Conservation (phyloP, 306 rosid genomes). For the Fragaria iinumae region DNA sequence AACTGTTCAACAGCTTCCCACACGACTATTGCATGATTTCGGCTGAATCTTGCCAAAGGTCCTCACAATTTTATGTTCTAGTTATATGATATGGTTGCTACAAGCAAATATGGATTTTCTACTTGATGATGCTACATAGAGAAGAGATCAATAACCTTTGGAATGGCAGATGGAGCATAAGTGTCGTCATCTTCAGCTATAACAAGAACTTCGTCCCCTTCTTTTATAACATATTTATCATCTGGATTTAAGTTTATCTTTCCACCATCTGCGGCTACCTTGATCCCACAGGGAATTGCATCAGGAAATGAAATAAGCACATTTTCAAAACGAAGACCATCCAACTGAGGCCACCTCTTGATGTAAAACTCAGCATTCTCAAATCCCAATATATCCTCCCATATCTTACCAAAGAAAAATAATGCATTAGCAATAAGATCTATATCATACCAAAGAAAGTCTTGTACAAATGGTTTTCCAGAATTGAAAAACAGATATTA, state of each 20-base stretch:
- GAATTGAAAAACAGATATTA: not conserved
- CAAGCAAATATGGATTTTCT: not conserved
- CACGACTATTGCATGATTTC: not conserved
- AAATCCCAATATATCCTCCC: conserved; percentile 98
- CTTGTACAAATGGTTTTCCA: too few species aligned
- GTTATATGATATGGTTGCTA: not conserved
- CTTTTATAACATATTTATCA: conserved; percentile 67
- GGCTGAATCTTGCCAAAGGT: not conserved
- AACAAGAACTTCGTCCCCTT: conserved; percentile 92
- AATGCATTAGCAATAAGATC: not conserved
- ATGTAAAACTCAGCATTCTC: conserved; percentile 99
- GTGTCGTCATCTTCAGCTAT: conserved; percentile 99
- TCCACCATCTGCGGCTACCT: conserved; percentile 84
- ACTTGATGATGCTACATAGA: not conserved
- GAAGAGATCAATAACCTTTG: conserved; percentile 63
- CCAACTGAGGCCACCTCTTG: conserved; percentile 86
- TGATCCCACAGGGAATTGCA: conserved; percentile 94
- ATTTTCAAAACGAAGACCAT: conserved; percentile 63
- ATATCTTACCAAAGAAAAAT: conserved; percentile 64
- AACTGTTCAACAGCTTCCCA: not conserved
- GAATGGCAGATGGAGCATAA: conserved; percentile 74
- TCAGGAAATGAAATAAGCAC: conserved; percentile 87
- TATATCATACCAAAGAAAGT: not conserved
- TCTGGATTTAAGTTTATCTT: conserved; percentile 87
- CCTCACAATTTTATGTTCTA: not conserved